A percentile compares a stretch with the other conserved stretches of the same genome.
Evolutionary conservation across 176 grass and related monocot genomes (phyloP).

Genomic region (Typha latifolia): DNA sequence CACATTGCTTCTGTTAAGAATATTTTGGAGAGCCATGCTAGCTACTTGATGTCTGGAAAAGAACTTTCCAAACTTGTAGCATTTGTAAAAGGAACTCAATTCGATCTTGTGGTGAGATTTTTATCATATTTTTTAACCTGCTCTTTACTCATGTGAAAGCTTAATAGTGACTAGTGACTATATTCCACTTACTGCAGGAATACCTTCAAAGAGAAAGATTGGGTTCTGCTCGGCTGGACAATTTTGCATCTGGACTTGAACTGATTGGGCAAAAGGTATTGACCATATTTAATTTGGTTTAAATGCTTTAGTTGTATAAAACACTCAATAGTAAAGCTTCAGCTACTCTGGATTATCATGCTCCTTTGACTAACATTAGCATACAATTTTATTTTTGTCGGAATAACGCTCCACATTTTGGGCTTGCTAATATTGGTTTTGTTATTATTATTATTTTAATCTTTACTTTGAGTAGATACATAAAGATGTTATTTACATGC

Average conservation of each 20-base stretch:
- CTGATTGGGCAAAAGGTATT: conserved; percentile 94
- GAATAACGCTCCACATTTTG: not conserved
- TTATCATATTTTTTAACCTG: conserved; percentile 13
- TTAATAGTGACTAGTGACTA: not conserved
- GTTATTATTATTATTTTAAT: no score
- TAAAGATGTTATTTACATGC: no score
- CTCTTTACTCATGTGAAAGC: not conserved
- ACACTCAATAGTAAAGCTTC: not conserved
- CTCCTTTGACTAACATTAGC: not conserved
- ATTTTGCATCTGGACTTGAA: conserved; percentile 97
- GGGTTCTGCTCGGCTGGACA: conserved; percentile 79
- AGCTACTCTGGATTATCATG: conserved; percentile 3
- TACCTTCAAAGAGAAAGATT: conserved; percentile 94
- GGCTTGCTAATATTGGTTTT: no score
- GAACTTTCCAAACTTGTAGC: conserved; percentile 97
- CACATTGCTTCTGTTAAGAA: conserved; percentile 97
- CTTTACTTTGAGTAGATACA: no score
- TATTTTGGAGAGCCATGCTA: conserved; percentile 93
- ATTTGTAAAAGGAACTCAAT: conserved; percentile 98
- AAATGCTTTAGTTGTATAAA: not conserved
- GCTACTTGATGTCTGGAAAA: conserved; percentile 97
- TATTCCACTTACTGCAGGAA: conserved; percentile 48
- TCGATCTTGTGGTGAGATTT: conserved; percentile 91
- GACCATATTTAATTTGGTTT: not conserved
- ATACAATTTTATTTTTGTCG: not conserved